Base-by-base conservation (phyloP, 148 eudicot species). In the Vaccinium darrowii region DNA sequence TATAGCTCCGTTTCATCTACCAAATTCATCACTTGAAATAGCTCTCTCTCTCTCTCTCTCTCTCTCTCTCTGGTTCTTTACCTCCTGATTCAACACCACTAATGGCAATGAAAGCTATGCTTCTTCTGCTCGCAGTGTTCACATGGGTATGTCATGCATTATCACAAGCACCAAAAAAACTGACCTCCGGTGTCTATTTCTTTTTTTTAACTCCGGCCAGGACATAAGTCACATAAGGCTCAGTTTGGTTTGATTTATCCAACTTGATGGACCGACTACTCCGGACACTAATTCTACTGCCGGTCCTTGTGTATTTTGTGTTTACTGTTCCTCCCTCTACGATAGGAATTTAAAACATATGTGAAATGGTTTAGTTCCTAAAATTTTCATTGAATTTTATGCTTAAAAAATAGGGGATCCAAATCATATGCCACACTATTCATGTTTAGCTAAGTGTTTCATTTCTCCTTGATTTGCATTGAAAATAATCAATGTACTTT, bases 81-180 rank as follows among this genome's bases (percentile, higher is more conserved):
- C 60, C 71, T 63, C 71, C 71, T 63, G 6, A 58, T 57, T 23
- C 71, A 23, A 23, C 30, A 8, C 5, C 10, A 63, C 30, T 0
- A n/a, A 63, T 63, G 71, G 71, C 71, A 8, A n/a, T 63, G 71
- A 63, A 63, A 63, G 71, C 71, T n/a, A 63, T 63, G 71, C 71
- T 63, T 10, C 15, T n/a, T 63, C 71, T 63, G n/a, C 14, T 63
- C n/a, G 30, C n/a, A 63, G 27, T 10, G 23, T n/a, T 9, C 30
- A 23, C 71, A 23, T 63, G 11, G 71, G 71, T 63, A 63, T 63
- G 71, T 18, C 63, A 4, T 18, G n/a, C 16, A 16, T 58, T 58
- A 5, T 18, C 8, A 58, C 43, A 33, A 33, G 36, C 36, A 33
- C 36, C 36, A 33, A 33, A 33, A 33, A 33, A 57, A 18, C 21